phyloP scores from a whole-genome alignment of 1,284 basidiomycete genomes.

The Papiliotrema flavescens region DNA sequence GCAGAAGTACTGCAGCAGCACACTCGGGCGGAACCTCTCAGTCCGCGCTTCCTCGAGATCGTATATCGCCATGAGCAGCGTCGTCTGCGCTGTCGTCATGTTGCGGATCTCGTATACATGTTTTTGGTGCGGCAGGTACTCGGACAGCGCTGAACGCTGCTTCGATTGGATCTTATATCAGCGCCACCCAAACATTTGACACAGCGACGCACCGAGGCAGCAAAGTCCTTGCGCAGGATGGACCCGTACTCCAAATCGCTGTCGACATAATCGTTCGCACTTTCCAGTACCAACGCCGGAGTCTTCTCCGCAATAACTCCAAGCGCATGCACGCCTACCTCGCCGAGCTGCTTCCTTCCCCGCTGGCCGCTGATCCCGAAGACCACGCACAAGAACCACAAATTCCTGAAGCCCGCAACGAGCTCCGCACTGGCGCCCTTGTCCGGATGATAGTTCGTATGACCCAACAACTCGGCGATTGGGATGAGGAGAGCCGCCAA shows the following conservation, averaged over 20 bases:
- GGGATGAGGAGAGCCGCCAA: conserved; percentile 81
- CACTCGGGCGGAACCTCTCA: conserved; percentile 72
- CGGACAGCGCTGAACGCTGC: conserved; percentile 63
- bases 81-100: conserved; percentile 76
- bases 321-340: conserved; percentile 67
- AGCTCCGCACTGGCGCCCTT: conserved; percentile 59
- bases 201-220: conserved; percentile 59
- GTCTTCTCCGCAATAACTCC: conserved; percentile 81
- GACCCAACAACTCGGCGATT: conserved; percentile 82
- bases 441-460: conserved; percentile 67
- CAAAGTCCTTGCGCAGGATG: conserved; percentile 83
- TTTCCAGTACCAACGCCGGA: conserved; percentile 78
- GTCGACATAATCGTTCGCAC: conserved; percentile 75
- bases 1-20: conserved; percentile 80
- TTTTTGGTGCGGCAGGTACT: conserved; percentile 60
- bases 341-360: conserved; percentile 35
- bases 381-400: conserved; percentile 84
- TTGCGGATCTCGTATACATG: conserved; percentile 69
- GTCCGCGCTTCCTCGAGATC: conserved; percentile 87
- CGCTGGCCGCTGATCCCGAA: conserved; percentile 68
- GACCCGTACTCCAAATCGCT: conserved; percentile 93
- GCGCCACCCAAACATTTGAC: neutral
- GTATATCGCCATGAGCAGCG: conserved; percentile 82
- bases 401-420: conserved; percentile 82
- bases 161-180: conserved; percentile 59